These are phyloP conservation scores for Talaromyces atroroseus DNA, from an alignment of 2,329 filamentous ascomycete species.

Conservation along the genomic window DNA sequence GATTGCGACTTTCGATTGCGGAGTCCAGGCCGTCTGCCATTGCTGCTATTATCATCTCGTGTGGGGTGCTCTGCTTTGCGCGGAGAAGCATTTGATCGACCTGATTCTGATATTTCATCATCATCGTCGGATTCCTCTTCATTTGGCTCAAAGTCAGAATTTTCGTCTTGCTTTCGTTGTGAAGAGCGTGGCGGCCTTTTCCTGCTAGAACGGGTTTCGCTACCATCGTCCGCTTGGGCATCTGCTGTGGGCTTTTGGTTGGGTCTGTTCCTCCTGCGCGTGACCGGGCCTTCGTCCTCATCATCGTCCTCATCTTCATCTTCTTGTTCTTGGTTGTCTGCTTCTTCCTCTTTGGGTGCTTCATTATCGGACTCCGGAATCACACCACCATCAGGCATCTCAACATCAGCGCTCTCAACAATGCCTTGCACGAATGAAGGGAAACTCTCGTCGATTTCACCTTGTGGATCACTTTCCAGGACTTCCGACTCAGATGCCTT, in stretches of 20 bases:
- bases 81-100: slow-evolving; percentile 41
- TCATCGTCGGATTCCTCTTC: slow-evolving; percentile 52
- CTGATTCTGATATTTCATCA: slow-evolving; percentile 50
- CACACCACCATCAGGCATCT: slow-evolving; percentile 33
- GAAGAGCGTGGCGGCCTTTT: slow-evolving; percentile 38
- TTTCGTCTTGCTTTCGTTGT: slow-evolving; percentile 50
- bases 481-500: slow-evolving; percentile 39
- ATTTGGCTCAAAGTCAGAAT: slow-evolving; percentile 59
- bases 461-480: slow-evolving; percentile 37
- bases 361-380: slow-evolving; percentile 40
- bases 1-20: slow-evolving; percentile 46
- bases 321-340: slow-evolving; percentile 13
- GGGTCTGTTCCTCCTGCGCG: slow-evolving; percentile 37
- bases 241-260: slow-evolving; percentile 19
- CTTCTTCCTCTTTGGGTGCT: slow-evolving; percentile 27
- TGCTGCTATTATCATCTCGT: slow-evolving; percentile 44
- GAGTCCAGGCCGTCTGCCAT: slow-evolving; percentile 49
- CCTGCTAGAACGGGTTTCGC: slow-evolving; percentile 34
- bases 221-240: slow-evolving; percentile 21
- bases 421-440: slow-evolving; percentile 20
- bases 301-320: slow-evolving; percentile 52
- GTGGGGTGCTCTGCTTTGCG: slow-evolving; percentile 39
- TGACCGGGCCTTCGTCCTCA: slow-evolving; percentile 51
- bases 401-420: slow-evolving; percentile 27
- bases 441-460: slow-evolving; percentile 28